phyloP scores from a whole-genome alignment of 345 rosid species.

The Populus tremula region DNA sequence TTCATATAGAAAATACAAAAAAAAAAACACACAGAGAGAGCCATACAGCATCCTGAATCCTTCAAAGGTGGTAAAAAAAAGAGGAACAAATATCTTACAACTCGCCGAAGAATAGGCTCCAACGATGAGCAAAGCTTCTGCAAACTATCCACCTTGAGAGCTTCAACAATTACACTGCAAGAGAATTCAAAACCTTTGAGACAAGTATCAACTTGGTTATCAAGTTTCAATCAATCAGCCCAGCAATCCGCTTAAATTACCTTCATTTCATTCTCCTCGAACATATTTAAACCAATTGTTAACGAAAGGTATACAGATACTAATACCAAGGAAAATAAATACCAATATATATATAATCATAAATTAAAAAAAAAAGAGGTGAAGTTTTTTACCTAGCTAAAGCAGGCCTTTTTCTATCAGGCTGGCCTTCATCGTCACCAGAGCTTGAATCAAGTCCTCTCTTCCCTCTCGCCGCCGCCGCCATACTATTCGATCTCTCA shows the following conservation, averaged over 20 bases:
- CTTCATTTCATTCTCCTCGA: background rate
- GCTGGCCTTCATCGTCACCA: constrained; percentile 30
- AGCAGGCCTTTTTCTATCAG: constrained; percentile 35
- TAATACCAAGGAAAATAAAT: too few relatives aligned
- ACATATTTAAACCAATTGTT: background rate
- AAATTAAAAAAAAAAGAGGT: background rate
- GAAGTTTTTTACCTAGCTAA: constrained; percentile 23
- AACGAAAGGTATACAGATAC: background rate
- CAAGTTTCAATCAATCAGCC: background rate
- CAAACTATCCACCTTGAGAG: constrained; percentile 34
- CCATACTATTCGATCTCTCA: constrained; percentile 23
- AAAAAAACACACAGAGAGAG: background rate
- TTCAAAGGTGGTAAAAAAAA: background rate
- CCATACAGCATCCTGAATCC: background rate
- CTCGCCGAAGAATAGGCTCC: constrained; percentile 36
- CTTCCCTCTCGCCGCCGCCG: constrained; percentile 18
- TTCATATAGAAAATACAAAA: background rate
- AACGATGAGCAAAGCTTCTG: constrained; percentile 36
- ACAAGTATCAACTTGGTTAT: background rate
- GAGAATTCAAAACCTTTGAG: background rate
- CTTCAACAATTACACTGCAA: constrained; percentile 39
- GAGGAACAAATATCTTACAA: constrained; percentile 16
- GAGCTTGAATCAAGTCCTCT: constrained; percentile 25
- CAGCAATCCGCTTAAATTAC: background rate
- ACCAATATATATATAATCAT: background rate